Base-by-base conservation (phyloP, 2,329 filamentous ascomycete species). In the Scedosporium boydii region DNA sequence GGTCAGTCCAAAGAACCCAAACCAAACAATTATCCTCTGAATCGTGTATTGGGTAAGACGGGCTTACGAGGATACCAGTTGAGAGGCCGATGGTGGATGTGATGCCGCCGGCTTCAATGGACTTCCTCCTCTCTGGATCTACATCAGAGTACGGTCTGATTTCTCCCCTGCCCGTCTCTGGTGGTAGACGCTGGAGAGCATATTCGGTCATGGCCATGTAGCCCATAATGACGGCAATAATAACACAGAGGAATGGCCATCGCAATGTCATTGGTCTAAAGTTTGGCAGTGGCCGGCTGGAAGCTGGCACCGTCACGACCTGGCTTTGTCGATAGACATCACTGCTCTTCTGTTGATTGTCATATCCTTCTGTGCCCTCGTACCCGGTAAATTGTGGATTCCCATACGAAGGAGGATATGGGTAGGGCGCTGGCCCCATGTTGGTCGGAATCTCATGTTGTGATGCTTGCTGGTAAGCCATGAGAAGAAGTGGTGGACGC, bases 391-490 rank as follows among this genome's bases (percentile, higher is more conserved):
- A 38, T 38, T 38, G 34, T 10, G 23, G 44, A n/a, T 26, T 9
- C 14, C 14, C 23, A 51, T 60, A 60, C 4, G 16, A 16, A 3
- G 23, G n/a, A 21, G n/a, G 21, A 23, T 14, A 34, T 18, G n/a
- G 42, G n/a, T n/a, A 53, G 21, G 14, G 42, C 6, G 27, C 7
- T 23, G 44, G 14, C 7, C 23, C 23, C n/a, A 53, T 34, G 26
- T 4, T 23, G 6, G 29, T 26, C 6, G 59, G 59, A 14, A 53
- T n/a, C 12, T 60, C 59, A 14, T 60, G 26, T 53, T 60, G 59
- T 3, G 59, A 51, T 29, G 59, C 59, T n/a, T 53, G 59, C 9
- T 60, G 59, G 44, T 60, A 60, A 18, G 59, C 59, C 59, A 60
- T 60, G 12, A 21, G 58, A 14, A 23, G 10, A 38, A 12, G 34